phyloP scores from a whole-genome alignment of 2,329 filamentous ascomycete genomes.

The Graphilbum sp. region DNA sequence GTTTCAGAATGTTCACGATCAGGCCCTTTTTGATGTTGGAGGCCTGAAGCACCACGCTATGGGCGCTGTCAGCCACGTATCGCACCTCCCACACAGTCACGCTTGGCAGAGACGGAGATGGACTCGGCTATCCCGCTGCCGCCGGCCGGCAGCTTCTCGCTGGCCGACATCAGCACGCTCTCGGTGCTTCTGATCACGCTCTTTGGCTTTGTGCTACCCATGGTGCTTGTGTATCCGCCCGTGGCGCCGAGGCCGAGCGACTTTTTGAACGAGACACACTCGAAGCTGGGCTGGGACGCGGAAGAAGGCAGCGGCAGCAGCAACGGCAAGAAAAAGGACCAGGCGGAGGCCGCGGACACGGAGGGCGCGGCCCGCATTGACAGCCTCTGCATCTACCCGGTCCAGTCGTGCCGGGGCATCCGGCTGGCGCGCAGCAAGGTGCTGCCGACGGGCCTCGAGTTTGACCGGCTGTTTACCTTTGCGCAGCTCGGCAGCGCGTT shows the following conservation, averaged over 20 bases:
- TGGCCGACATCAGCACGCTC: constrained; percentile 4
- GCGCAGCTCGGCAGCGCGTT: constrained; percentile 45
- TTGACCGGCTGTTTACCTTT: constrained; percentile 72
- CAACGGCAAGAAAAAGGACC: background rate
- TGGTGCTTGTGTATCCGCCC: constrained; percentile 38
- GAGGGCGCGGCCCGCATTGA: constrained; percentile 21
- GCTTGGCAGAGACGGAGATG: too few relatives aligned
- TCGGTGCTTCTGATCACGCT: constrained; percentile 27
- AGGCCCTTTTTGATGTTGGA: too few relatives aligned
- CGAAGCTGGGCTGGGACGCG: constrained; percentile 23
- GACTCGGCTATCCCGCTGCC: background rate
- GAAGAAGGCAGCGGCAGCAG: background rate
- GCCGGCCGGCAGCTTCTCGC: background rate
- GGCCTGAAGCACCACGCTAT: too few relatives aligned
- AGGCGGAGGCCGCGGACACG: background rate
- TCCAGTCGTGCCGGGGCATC: constrained; percentile 68
- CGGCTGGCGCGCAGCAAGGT: constrained; percentile 52
- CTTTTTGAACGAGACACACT: constrained; percentile 37
- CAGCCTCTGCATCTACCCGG: constrained; percentile 63
- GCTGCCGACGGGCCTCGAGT: constrained; percentile 52
- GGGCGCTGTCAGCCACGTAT: too few relatives aligned
- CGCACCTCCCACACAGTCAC: too few relatives aligned
- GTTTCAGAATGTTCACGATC: too few relatives aligned
- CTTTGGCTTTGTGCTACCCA: constrained; percentile 33
- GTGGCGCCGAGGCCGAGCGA: constrained; percentile 35